These are phyloP conservation scores for Fusarium veterinarium DNA, from an alignment of 2,329 filamentous ascomycete species.

Conservation along the genomic window DNA sequence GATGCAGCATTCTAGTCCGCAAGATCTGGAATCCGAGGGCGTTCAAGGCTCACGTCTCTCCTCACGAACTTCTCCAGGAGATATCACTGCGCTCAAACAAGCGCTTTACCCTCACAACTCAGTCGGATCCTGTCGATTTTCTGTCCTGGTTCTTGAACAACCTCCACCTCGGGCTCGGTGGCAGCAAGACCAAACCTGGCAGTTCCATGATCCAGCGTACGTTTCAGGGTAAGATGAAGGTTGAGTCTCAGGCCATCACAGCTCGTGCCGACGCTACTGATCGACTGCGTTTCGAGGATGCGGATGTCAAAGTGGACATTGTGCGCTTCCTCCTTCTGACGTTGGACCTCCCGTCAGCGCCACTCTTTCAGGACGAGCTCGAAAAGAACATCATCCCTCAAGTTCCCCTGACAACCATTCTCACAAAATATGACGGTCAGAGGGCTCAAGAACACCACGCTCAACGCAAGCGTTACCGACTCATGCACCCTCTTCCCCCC, in stretches of 20 bases:
- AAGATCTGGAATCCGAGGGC: constrained; percentile 98
- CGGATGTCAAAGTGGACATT: constrained; percentile 79
- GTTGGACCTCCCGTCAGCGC: constrained; percentile 89
- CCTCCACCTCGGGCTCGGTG: constrained; percentile 89
- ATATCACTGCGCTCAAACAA: constrained; percentile 91
- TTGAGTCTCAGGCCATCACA: constrained; percentile 94
- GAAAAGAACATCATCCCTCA: constrained; percentile 97
- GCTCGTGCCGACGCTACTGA: constrained; percentile 89
- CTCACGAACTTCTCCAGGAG: constrained; percentile 96
- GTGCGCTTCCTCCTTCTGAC: constrained; percentile 92
- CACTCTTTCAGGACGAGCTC: constrained; percentile 94
- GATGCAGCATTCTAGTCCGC: constrained; percentile 88
- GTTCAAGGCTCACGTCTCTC: constrained; percentile 96
- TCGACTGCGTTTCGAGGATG: constrained; percentile 91
- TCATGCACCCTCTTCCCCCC: constrained; percentile 90
- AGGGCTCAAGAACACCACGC: constrained; percentile 89
- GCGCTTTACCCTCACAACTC: constrained; percentile 88
- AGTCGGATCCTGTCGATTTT: constrained; percentile 97
- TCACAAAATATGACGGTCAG: constrained; percentile 93
- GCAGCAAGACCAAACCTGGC: constrained; percentile 85
- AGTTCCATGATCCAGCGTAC: constrained; percentile 90
- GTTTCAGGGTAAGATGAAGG: constrained; percentile 91
- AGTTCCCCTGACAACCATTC: constrained; percentile 82
- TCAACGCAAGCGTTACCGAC: constrained; percentile 87
- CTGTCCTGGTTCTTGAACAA: constrained; percentile 98